phyloP scores from a whole-genome alignment of 1,139 yeast genomes.

The Candida buenavistaensis region DNA sequence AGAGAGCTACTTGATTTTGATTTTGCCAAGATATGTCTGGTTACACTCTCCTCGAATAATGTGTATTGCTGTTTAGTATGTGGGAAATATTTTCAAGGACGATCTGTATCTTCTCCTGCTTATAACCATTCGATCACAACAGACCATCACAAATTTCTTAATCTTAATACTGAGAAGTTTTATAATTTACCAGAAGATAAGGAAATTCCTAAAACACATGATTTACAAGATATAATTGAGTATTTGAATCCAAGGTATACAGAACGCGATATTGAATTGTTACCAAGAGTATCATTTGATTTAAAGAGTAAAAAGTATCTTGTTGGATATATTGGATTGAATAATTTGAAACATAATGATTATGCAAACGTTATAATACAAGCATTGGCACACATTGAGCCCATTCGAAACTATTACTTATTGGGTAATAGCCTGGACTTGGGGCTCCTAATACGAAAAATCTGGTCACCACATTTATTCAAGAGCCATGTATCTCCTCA shows the following conservation, averaged over 20 bases:
- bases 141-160: conserved; percentile 65
- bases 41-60: conserved; percentile 58
- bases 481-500: conserved; percentile 67
- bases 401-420: conserved; percentile 55
- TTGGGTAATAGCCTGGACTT: no score
- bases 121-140: conserved; percentile 63
- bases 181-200: conserved; percentile 64
- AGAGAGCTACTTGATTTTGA: conserved; percentile 65
- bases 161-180: conserved; percentile 47
- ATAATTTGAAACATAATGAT: conserved; percentile 48
- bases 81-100: conserved; percentile 73
- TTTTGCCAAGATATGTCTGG: conserved; percentile 63
- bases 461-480: conserved; percentile 65
- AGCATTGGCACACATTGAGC: conserved; percentile 52
- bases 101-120: conserved; percentile 63
- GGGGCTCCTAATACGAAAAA: conserved; percentile 50
- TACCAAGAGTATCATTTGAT: conserved; percentile 29
- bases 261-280: conserved; percentile 22
- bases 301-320: conserved; percentile 45
- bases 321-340: conserved; percentile 69
- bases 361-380: conserved; percentile 61
- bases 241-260: conserved; percentile 55
- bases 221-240: conserved; percentile 47
- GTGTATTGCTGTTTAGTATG: conserved; percentile 74
- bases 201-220: conserved; percentile 25